Conservation (phyloP, 2,329 filamentous ascomycete genomes). For the Chaetomiaceae sp. region DNA sequence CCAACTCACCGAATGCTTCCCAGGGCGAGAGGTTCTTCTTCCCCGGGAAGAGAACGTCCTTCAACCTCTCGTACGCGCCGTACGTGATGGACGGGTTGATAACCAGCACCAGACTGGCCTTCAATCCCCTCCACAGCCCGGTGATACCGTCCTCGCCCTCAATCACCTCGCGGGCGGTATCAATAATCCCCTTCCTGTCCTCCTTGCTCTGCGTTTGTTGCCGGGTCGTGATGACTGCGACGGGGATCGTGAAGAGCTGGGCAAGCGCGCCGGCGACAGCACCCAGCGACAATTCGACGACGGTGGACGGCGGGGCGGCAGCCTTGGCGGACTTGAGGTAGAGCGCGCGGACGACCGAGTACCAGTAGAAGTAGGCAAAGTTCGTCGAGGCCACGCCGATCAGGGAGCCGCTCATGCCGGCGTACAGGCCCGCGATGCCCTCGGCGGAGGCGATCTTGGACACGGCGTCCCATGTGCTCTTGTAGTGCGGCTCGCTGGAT, state of each 20-base stretch:
- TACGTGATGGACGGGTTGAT: slow-evolving; percentile 98
- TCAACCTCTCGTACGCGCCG: slow-evolving; percentile 87
- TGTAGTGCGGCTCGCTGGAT: slow-evolving; percentile 65
- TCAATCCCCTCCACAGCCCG: slow-evolving; percentile 91
- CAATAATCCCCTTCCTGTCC: slow-evolving; percentile 80
- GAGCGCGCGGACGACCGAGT: slow-evolving; percentile 77
- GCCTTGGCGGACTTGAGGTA: slow-evolving; percentile 62
- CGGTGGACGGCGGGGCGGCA: slow-evolving; percentile 62
- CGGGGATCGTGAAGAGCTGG: slow-evolving; percentile 93
- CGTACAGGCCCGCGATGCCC: slow-evolving; percentile 77
- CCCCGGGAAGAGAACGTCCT: slow-evolving; percentile 70
- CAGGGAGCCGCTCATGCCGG: slow-evolving; percentile 80
- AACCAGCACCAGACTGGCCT: slow-evolving; percentile 91
- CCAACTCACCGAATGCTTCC: slow-evolving; percentile 82
- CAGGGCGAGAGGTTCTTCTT: slow-evolving; percentile 71
- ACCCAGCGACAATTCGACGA: slow-evolving; percentile 77
- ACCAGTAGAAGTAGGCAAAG: slow-evolving; percentile 99
- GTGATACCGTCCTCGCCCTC: slow-evolving; percentile 83
- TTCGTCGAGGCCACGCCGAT: slow-evolving; percentile 95
- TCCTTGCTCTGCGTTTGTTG: slow-evolving; percentile 87
- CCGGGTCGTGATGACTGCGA: slow-evolving; percentile 89
- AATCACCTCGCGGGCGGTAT: slow-evolving; percentile 84
- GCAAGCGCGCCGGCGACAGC: slow-evolving; percentile 85
- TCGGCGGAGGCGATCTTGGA: slow-evolving; percentile 77
- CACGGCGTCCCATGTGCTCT: slow-evolving; percentile 83